Evolutionary conservation across 2,329 filamentous ascomycete genomes (phyloP), one percentile per base, ranked within the genome.

Genomic region (Colletotrichum sp.): DNA sequence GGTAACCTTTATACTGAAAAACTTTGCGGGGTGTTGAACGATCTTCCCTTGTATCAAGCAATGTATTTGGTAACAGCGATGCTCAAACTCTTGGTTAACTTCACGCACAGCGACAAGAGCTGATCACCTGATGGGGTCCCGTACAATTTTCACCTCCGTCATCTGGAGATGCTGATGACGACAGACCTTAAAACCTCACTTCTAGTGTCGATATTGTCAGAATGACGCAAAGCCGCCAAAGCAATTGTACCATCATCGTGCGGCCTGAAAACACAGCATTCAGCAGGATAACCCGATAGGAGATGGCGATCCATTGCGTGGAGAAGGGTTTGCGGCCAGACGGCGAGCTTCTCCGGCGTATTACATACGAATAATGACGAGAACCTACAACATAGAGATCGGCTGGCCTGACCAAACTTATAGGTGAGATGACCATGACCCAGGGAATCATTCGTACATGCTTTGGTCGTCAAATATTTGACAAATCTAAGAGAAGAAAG

Each of bases 361-460:
- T 48, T 1, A 0, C 44, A 4, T 48, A 1, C n/a, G 11, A 48
- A 48, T 13, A 4, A 22, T 22, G n/a, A 7, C 2, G 44, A 22
- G 44, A 48, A 48, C 1, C 4, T 7, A 0, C 11, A 13, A 48
- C 1, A 48, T 4, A 48, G 44, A 22, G 39, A 9, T 2, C 39
- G 2, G 19, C 0, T 8, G 8, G 5, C 8, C 9, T 44, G 19
- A 6, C 19, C 5, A n/a, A 44, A 6, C 19, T 11, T 1, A 11
- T 5, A 44, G 0, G 15, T 3, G 16, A 19, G 36, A 9, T 39
- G 8, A 9, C 1, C 0, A 8, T 16, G 36, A 39, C 4, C 36
- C 9, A 8, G 9, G 0, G 13, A 44, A n/a, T 0, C 0, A n/a
- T 48, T 11, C 1, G 39, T 2, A n/a, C 0, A 44, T 19, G 8